Base-by-base conservation (phyloP, 768 basidiomycete species). In the Pleurotus sapidus region DNA sequence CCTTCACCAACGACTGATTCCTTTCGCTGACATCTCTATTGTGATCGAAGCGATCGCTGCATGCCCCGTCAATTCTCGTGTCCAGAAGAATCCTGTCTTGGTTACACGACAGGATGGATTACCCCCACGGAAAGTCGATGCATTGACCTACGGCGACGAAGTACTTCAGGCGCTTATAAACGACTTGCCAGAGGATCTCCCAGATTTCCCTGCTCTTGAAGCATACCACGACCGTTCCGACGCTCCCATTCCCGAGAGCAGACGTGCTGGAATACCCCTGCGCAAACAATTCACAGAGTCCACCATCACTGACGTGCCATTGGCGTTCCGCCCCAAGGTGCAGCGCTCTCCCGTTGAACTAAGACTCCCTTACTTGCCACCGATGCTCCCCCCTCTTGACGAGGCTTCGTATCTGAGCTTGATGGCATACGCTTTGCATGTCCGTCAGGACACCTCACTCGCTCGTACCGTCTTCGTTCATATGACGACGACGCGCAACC, bases 391-490 rank as follows among this genome's bases (percentile, higher is more conserved):
- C n/a, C 38, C 39, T 18, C 39, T 54, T 15, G 51, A 54, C 5
- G 17, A n/a, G 23, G 12, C 51, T n/a, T 15, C n/a, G 27, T 54
- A 54, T 25, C n/a, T 54, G 9, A n/a, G 24, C 18, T n/a, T 54
- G 15, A 12, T 54, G 14, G 18, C 20, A 40, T 54, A 54, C 39
- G 51, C 51, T 42, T 18, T 54, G n/a, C n/a, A 54, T 25, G 20
- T 42, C 5, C 51, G 51, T 9, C 51, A 17, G 18, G 38, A 54
- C 38, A 25, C 51, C 51, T 39, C 24, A 5, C 51, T 54, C 42
- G 51, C 51, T 6, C n/a, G 51, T n/a, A 42, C 37, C 15, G 39
- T 54, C 51, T 54, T 40, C 51, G 23, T 39, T 54, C 51, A 54
- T 12, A 54, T 54, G 51, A 54, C 38, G 3, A 18, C 17, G 9